These are phyloP conservation scores for Tothia fuscella DNA, from an alignment of 2,329 filamentous ascomycete genomes.

Conservation along the genomic window DNA sequence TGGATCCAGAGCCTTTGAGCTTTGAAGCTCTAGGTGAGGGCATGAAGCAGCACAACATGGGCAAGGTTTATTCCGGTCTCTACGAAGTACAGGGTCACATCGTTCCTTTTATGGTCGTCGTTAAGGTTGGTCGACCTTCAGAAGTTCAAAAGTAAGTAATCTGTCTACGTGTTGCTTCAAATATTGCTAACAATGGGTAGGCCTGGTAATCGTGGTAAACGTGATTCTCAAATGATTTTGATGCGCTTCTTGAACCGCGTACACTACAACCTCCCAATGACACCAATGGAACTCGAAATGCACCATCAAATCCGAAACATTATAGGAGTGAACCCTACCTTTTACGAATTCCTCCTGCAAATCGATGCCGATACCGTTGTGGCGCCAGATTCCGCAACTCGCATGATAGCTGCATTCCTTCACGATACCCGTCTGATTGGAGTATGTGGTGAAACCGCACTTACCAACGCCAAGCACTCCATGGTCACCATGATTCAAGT, in stretches of 20 bases:
- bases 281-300: slow-evolving; percentile 91
- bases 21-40: slow-evolving; percentile 95
- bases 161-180: neutral
- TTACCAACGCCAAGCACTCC: slow-evolving; percentile 86
- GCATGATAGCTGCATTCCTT: slow-evolving; percentile 83
- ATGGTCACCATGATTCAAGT: slow-evolving; percentile 99
- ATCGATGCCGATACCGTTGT: slow-evolving; percentile 97
- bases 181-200: slow-evolving; percentile 20
- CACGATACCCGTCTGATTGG: slow-evolving; percentile 89
- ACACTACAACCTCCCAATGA: slow-evolving; percentile 96
- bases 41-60: slow-evolving; percentile 98
- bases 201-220: slow-evolving; percentile 95
- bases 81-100: slow-evolving; percentile 98
- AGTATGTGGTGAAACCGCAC: slow-evolving; percentile 84
- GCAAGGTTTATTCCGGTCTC: slow-evolving; percentile 92
- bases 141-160: slow-evolving; percentile 43
- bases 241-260: slow-evolving; percentile 99
- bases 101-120: slow-evolving; percentile 90
- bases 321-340: slow-evolving; percentile 94
- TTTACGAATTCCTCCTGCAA: slow-evolving; percentile 93
- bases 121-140: slow-evolving; percentile 86
- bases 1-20: slow-evolving; percentile 90
- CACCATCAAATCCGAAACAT: slow-evolving; percentile 98
- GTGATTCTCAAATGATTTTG: slow-evolving; percentile 95
- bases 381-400: slow-evolving; percentile 75